A percentile compares a stretch with the other conserved stretches of the same genome.
phyloP scores from a whole-genome alignment of 2,329 filamentous ascomycete species.

The Fusarium temperatum region DNA sequence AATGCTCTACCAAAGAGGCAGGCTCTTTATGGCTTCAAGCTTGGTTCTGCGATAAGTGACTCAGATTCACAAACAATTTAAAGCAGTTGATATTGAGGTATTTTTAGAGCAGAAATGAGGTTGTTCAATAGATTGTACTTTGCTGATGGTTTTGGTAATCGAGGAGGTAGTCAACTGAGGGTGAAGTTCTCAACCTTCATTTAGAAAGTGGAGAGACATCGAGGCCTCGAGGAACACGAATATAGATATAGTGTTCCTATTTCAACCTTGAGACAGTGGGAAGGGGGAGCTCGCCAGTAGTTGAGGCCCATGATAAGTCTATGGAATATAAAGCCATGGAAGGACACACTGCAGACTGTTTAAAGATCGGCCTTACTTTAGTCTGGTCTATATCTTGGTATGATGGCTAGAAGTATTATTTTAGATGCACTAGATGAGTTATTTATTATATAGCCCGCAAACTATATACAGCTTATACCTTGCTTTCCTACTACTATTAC shows the following conservation, averaged over 20 bases:
- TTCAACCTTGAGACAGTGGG: not conserved
- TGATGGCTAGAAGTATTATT: not conserved
- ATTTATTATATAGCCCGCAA: rapidly evolving
- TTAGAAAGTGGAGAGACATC: not conserved
- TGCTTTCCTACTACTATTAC: not conserved
- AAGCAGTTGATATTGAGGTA: not conserved
- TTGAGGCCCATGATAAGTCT: too few relatives aligned
- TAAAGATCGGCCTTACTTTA: not conserved
- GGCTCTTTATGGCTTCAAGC: not conserved
- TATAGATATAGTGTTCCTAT: not conserved
- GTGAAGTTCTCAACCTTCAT: not conserved
- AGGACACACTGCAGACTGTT: not conserved
- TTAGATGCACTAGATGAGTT: not conserved
- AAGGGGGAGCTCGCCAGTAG: not conserved
- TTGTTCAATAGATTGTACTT: not conserved
- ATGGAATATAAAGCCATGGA: not conserved
- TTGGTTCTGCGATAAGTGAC: too few relatives aligned
- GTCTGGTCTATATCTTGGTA: not conserved
- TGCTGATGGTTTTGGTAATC: not conserved
- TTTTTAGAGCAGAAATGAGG: not conserved
- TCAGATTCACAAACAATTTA: not conserved
- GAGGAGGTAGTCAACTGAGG: not conserved
- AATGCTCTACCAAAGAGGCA: not conserved
- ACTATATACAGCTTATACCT: not conserved
- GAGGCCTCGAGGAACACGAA: too few relatives aligned